phyloP scores from a whole-genome alignment of 371 early-diverging fungal species.

The Zychaea mexicana region DNA sequence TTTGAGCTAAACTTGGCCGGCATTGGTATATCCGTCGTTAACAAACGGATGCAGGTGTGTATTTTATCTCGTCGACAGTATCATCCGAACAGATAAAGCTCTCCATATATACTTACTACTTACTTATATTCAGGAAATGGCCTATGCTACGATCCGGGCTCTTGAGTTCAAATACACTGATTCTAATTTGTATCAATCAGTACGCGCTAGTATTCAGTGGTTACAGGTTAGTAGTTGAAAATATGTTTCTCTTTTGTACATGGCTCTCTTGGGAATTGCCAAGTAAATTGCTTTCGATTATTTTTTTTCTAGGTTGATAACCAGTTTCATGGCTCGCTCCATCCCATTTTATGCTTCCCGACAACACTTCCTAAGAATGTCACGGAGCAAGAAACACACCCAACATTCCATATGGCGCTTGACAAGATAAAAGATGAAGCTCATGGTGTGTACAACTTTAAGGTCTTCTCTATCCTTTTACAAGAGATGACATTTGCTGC shows the following conservation, averaged over 20 bases:
- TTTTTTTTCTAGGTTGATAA: constrained; percentile 73
- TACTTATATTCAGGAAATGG: constrained; percentile 61
- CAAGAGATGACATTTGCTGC: constrained; percentile 90
- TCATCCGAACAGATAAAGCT: not conserved
- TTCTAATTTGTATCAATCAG: constrained; percentile 64
- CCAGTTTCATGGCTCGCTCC: constrained; percentile 72
- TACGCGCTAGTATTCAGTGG: constrained; percentile 74
- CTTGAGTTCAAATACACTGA: constrained; percentile 71
- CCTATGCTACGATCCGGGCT: constrained; percentile 72
- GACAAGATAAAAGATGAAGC: constrained; percentile 78
- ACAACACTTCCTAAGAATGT: constrained; percentile 66
- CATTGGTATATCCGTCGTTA: constrained; percentile 82
- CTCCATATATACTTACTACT: not conserved
- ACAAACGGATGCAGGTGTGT: constrained; percentile 39
- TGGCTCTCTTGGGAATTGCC: too few species aligned
- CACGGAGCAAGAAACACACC: constrained; percentile 50
- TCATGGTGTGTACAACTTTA: constrained; percentile 83
- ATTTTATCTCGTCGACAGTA: not conserved
- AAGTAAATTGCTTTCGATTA: too few species aligned
- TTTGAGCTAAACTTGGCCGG: constrained; percentile 47
- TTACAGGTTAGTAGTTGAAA: constrained; percentile 60
- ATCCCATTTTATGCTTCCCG: constrained; percentile 86
- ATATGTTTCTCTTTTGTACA: not conserved
- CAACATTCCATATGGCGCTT: constrained; percentile 57
- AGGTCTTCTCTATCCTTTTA: constrained; percentile 75